Conservation (phyloP, 1,284 basidiomycete species). For the Rhodotorula sp. region DNA sequence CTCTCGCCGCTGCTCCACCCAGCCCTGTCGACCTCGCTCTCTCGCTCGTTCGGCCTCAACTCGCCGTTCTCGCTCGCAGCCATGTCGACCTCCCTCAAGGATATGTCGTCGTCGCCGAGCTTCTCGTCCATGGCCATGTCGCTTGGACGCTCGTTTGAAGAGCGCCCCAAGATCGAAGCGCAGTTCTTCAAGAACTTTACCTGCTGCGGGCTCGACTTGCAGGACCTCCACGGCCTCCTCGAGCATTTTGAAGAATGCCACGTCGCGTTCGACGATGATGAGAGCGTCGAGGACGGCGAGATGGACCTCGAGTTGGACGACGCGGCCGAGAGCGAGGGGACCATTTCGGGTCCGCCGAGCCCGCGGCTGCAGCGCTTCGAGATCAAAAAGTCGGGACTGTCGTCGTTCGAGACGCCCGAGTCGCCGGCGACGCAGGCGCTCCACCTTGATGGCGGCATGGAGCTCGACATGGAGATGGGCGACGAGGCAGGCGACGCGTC, state of each 20-base stretch:
- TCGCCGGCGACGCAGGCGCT: constrained; percentile 24
- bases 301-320: constrained; percentile 39
- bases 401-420: constrained; percentile 35
- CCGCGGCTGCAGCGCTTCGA: constrained; percentile 33
- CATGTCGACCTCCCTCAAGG: constrained; percentile 38
- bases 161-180: constrained; percentile 44
- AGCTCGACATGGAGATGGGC: constrained; percentile 44
- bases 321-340: constrained; percentile 30
- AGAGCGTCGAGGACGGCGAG: constrained; percentile 21
- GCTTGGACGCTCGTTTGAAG: constrained; percentile 42
- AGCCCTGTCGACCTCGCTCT: constrained; percentile 37
- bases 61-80: constrained; percentile 42
- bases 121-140: constrained; percentile 43
- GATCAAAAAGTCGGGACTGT: constrained; percentile 32
- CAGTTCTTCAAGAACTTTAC: constrained; percentile 69
- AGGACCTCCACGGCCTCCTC: constrained; percentile 76
- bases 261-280: constrained; percentile 52
- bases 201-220: constrained; percentile 74
- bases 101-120: constrained; percentile 38
- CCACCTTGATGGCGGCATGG: constrained; percentile 36
- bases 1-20: constrained; percentile 42
- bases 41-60: constrained; percentile 38
- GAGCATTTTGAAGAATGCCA: constrained; percentile 84
- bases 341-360: constrained; percentile 38
- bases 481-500: constrained; percentile 22